These are phyloP conservation scores for Euphorbia pulcherrima DNA, from an alignment of 345 rosid genomes.

Conservation along the genomic window DNA sequence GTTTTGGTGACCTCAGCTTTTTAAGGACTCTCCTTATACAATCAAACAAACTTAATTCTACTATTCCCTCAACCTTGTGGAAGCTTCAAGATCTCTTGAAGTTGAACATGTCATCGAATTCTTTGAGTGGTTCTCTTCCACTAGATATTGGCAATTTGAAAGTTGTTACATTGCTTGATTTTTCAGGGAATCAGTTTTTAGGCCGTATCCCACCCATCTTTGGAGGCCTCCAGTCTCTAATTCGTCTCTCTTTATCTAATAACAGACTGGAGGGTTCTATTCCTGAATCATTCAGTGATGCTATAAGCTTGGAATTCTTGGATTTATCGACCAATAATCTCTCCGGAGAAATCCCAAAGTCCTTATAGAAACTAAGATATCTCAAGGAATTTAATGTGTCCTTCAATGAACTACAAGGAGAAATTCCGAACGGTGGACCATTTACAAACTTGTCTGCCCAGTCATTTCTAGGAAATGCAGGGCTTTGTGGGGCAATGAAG, in stretches of 20 bases:
- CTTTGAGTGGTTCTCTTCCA: neutral
- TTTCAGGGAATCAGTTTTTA: slow-evolving; percentile 22
- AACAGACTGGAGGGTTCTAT: neutral
- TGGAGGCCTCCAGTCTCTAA: neutral
- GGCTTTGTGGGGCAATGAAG: slow-evolving; percentile 21
- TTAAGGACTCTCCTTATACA: no score
- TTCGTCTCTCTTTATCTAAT: neutral
- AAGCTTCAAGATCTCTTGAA: neutral
- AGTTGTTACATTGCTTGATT: neutral
- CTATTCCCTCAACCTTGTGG: neutral
- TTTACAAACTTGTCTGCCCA: neutral
- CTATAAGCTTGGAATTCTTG: neutral
- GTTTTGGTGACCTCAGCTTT: neutral
- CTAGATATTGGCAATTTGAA: neutral
- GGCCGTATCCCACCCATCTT: neutral
- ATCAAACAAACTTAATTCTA: neutral
- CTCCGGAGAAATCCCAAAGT: slow-evolving; percentile 18
- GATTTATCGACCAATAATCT: slow-evolving; percentile 3
- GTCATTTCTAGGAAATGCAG: neutral
- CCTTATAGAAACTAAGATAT: slow-evolving; percentile 2
- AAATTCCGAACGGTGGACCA: neutral
- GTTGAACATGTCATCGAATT: neutral
- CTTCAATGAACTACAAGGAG: neutral
- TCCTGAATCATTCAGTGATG: neutral
- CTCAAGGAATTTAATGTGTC: slow-evolving; percentile 12